A percentile compares a stretch with the other conserved stretches of the same genome.
Conservation (phyloP, 2,329 filamentous ascomycete genomes). For the Shiraia sp. region DNA sequence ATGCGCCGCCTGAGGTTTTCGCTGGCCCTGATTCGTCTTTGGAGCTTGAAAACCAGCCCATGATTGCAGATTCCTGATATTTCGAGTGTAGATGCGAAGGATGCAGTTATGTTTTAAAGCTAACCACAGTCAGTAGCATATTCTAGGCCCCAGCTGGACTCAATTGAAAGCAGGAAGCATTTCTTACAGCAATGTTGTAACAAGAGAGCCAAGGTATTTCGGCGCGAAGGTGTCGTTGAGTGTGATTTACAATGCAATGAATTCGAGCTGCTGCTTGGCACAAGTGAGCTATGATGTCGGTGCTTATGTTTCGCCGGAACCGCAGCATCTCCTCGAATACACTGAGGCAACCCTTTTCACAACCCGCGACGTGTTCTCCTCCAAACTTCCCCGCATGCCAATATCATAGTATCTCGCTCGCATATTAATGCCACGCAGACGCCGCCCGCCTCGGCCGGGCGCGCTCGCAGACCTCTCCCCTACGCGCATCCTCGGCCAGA, state of each 20-base stretch:
- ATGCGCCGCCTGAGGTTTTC: slow-evolving; percentile 56
- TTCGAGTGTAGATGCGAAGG: slow-evolving; percentile 11
- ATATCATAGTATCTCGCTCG: slow-evolving; percentile 19
- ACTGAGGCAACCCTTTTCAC: slow-evolving; percentile 20
- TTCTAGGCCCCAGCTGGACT: neutral
- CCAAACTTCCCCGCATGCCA: slow-evolving; percentile 18
- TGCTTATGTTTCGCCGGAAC: slow-evolving; percentile 20
- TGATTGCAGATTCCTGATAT: slow-evolving; percentile 35
- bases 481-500: slow-evolving; percentile 68
- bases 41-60: slow-evolving; percentile 58
- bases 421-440: slow-evolving; percentile 57
- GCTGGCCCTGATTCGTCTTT: slow-evolving; percentile 38
- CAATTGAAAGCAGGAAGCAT: neutral
- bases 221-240: neutral
- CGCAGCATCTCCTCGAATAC: slow-evolving; percentile 12
- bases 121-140: slow-evolving; percentile 8
- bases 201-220: neutral
- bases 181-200: neutral
- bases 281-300: slow-evolving; percentile 23
- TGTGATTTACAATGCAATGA: slow-evolving; percentile 7
- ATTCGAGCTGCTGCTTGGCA: slow-evolving; percentile 24
- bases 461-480: slow-evolving; percentile 69
- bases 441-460: slow-evolving; percentile 66
- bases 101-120: slow-evolving; percentile 6
- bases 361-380: slow-evolving; percentile 2